Conservation (phyloP, 495 filamentous ascomycete species). For the Amphirosellinia nigrospora region DNA sequence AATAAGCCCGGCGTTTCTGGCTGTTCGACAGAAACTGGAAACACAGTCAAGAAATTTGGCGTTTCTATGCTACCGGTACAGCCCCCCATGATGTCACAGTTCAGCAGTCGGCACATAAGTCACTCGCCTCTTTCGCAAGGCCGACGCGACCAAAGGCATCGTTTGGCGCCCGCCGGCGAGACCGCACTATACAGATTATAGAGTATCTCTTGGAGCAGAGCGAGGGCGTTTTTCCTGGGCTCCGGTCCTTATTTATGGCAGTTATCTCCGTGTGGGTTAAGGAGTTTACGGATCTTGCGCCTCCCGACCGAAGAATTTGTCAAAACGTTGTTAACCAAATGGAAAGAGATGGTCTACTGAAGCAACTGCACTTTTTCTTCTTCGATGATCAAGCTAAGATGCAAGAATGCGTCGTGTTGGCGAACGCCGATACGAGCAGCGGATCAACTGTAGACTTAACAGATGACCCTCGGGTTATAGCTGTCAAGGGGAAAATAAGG, state of each 20-base stretch:
- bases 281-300: constrained; percentile 56
- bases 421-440: constrained; percentile 17
- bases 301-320: constrained; percentile 44
- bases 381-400: constrained; percentile 39
- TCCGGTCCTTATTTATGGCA: constrained; percentile 75
- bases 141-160: constrained; percentile 17
- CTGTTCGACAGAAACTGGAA: neutral
- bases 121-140: constrained; percentile 23
- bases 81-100: neutral
- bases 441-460: constrained; percentile 17
- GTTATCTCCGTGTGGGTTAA: constrained; percentile 67
- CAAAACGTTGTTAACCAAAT: constrained; percentile 65
- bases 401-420: constrained; percentile 37
- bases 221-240: constrained; percentile 74
- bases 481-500: constrained; percentile 49
- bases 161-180: constrained; percentile 36
- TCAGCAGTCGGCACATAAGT: constrained; percentile 3
- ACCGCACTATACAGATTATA: constrained; percentile 62
- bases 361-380: constrained; percentile 68
- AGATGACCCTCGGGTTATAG: constrained; percentile 34
- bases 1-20: neutral
- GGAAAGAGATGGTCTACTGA: constrained; percentile 63
- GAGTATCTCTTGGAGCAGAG: constrained; percentile 72
- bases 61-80: neutral
- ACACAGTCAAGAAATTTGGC: neutral